Conservation (phyloP, 208 protist genomes). For the Trypanosoma mega region DNA sequence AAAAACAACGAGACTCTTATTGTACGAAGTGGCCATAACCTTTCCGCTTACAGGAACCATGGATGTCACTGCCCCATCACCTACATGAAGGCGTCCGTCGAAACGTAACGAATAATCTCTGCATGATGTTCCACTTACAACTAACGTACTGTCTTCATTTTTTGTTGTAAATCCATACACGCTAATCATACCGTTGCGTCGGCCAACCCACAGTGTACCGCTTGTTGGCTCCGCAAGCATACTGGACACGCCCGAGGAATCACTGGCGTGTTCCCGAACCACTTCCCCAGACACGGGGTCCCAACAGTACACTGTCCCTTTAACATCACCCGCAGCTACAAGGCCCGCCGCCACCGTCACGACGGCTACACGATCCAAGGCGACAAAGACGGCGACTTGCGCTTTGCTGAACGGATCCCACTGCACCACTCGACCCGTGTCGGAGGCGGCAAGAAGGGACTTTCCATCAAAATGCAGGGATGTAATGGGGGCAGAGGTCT, state of each 20-base stretch:
- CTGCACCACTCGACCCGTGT: slow-evolving; percentile 45
- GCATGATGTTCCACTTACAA: no score
- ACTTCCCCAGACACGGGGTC: slow-evolving; percentile 35
- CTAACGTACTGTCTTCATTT: neutral
- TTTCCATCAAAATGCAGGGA: slow-evolving; percentile 59
- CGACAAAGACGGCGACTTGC: slow-evolving; percentile 37
- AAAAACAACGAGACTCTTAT: slow-evolving; percentile 44
- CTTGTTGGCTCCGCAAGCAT: slow-evolving; percentile 58
- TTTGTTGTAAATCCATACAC: slow-evolving; percentile 39
- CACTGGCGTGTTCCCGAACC: slow-evolving; percentile 33
- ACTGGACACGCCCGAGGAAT: slow-evolving; percentile 39
- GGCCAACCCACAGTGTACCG: slow-evolving; percentile 60
- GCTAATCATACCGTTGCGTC: slow-evolving; percentile 58
- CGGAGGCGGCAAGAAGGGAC: slow-evolving; percentile 42
- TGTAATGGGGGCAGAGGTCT: slow-evolving; percentile 35
- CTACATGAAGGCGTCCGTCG: slow-evolving; percentile 9
- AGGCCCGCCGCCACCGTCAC: slow-evolving; percentile 48
- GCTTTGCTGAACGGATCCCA: slow-evolving; percentile 43
- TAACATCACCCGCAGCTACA: slow-evolving; percentile 50
- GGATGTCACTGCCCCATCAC: slow-evolving; percentile 43
- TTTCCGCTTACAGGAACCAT: slow-evolving; percentile 58
- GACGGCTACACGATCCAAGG: slow-evolving; percentile 46
- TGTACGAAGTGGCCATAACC: slow-evolving; percentile 56
- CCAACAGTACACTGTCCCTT: slow-evolving; percentile 59
- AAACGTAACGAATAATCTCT: neutral